phyloP scores from a whole-genome alignment of 2,329 filamentous ascomycete species.

The Aspergillus sp. region DNA sequence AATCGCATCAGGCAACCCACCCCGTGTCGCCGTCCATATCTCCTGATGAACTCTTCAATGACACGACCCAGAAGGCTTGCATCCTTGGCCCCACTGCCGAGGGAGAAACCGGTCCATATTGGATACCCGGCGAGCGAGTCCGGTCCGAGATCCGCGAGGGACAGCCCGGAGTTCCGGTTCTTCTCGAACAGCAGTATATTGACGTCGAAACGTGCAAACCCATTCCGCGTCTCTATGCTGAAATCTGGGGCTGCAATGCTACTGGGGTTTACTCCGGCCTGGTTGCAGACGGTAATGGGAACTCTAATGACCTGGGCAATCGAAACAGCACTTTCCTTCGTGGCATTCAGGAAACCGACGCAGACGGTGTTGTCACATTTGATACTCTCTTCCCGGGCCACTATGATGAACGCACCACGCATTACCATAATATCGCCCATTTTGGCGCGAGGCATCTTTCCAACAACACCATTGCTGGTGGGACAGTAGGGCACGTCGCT shows the following conservation, averaged over 20 bases:
- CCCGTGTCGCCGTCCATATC: constrained; percentile 20
- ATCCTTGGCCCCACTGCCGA: constrained; percentile 48
- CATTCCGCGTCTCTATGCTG: constrained; percentile 31
- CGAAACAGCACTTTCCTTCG: constrained; percentile 44
- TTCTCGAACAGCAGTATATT: constrained; percentile 42
- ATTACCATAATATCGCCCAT: constrained; percentile 33
- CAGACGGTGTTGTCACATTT: constrained; percentile 44
- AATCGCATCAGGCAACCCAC: constrained; percentile 37
- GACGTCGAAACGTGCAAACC: constrained; percentile 44
- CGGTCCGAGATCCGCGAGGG: constrained; percentile 37
- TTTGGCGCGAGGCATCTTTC: constrained; percentile 28
- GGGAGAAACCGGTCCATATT: constrained; percentile 51
- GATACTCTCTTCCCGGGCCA: constrained; percentile 46
- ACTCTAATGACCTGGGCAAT: constrained; percentile 21
- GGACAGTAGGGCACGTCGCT: constrained; percentile 57
- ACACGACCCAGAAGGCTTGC: constrained; percentile 33
- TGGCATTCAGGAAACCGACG: constrained; percentile 44
- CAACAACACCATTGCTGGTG: constrained; percentile 44
- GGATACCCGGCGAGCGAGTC: constrained; percentile 39
- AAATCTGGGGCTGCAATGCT: constrained; percentile 40
- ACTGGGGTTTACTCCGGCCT: constrained; percentile 33
- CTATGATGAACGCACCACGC: constrained; percentile 39
- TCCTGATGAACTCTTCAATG: constrained; percentile 24
- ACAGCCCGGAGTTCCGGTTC: constrained; percentile 37
- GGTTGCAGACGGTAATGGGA: constrained; percentile 24